phyloP scores from a whole-genome alignment of 2,329 filamentous ascomycete species.

The Alternaria gansuensis region DNA sequence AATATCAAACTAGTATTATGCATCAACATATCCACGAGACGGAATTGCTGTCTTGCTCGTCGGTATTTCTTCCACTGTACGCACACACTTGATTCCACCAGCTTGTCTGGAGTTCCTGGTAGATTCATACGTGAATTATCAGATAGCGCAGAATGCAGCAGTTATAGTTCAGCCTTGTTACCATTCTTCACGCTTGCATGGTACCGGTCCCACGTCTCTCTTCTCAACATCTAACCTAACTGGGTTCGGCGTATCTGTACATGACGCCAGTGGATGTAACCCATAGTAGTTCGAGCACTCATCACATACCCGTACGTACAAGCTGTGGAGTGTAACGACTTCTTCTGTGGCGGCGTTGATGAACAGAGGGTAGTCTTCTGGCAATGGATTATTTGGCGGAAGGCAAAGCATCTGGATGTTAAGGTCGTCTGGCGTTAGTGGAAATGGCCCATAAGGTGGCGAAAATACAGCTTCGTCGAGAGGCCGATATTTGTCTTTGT shows the following conservation, averaged over 20 bases:
- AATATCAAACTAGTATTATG: too few species aligned
- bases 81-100: too few species aligned
- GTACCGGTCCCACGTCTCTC: constrained; percentile 43
- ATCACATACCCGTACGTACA: constrained; percentile 40
- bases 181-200: constrained; percentile 35
- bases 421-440: constrained; percentile 35
- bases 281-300: constrained; percentile 1
- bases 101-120: neutral
- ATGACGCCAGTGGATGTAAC: neutral
- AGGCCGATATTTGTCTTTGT: constrained; percentile 33
- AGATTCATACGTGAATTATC: neutral
- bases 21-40: too few species aligned
- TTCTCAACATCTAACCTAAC: constrained; percentile 43
- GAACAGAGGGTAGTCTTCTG: constrained; percentile 43
- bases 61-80: too few species aligned
- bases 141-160: neutral
- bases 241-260: constrained; percentile 41
- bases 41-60: too few species aligned
- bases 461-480: constrained; percentile 31
- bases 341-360: constrained; percentile 42
- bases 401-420: constrained; percentile 48
- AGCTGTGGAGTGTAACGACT: constrained; percentile 39
- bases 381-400: constrained; percentile 36
- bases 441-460: constrained; percentile 43
- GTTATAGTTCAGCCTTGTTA: constrained; percentile 32